phyloP scores from a whole-genome alignment of 345 rosid genomes.

The Sapria himalayana region DNA sequence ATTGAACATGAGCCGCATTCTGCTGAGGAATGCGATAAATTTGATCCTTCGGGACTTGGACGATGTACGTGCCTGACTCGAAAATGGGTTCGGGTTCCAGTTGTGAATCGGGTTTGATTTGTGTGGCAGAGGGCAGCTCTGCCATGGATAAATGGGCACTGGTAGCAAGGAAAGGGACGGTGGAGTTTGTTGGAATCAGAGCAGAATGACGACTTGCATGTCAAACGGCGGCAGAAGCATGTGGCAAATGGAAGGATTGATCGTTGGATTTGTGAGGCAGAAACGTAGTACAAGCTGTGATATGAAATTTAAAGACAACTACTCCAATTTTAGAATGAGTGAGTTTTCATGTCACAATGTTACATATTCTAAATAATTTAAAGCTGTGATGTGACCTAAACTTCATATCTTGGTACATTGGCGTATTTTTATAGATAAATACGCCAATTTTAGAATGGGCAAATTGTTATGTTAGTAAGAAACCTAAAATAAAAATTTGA shows the following conservation, averaged over 20 bases:
- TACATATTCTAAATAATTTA: too few species aligned
- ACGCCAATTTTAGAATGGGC: too few species aligned
- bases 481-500: too few species aligned
- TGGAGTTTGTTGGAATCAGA: neutral
- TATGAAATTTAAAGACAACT: too few species aligned
- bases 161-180: slow-evolving; percentile 4
- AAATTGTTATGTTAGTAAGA: too few species aligned
- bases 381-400: too few species aligned
- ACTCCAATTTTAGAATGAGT: too few species aligned
- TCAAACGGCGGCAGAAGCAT: slow-evolving; percentile 4
- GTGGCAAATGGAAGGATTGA: neutral
- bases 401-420: too few species aligned
- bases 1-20: slow-evolving; percentile 2
- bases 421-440: too few species aligned
- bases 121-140: slow-evolving; percentile 13
- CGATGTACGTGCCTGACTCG: slow-evolving; percentile 22
- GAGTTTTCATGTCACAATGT: too few species aligned
- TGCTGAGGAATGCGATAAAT: slow-evolving; percentile 43
- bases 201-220: neutral
- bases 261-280: too few species aligned
- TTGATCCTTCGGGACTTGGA: slow-evolving; percentile 38
- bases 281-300: too few species aligned
- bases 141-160: slow-evolving; percentile 25
- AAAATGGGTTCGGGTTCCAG: slow-evolving; percentile 1
- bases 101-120: neutral